Conservation (phyloP, 2,329 filamentous ascomycete genomes). For the Arthroderma uncinatum region DNA sequence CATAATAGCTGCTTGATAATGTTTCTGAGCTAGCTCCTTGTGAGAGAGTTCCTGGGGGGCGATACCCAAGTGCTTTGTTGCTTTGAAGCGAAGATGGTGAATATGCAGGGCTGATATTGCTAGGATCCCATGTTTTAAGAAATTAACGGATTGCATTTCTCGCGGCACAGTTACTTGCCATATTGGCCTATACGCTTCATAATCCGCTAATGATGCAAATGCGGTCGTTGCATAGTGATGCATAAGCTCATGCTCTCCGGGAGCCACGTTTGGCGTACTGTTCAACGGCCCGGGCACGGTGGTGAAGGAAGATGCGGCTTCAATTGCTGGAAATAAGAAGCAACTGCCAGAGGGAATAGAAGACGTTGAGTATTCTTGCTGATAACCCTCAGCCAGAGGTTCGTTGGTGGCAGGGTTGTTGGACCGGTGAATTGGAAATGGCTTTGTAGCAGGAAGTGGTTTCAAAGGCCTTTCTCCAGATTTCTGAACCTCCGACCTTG, state of each 20-base stretch:
- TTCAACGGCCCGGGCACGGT: not conserved
- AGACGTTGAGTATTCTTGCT: not conserved
- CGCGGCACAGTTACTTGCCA: conserved; percentile 14
- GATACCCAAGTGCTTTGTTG: not conserved
- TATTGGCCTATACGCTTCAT: conserved; percentile 12
- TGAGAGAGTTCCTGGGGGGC: conserved; percentile 1
- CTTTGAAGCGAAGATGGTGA: conserved; percentile 8
- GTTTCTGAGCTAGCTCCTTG: conserved; percentile 10
- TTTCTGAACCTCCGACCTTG: not conserved
- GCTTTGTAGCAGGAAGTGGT: not conserved
- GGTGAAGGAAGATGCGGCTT: not conserved
- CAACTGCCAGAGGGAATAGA: not conserved
- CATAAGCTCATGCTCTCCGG: conserved; percentile 12
- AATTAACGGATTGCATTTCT: conserved; percentile 14
- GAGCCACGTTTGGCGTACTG: not conserved
- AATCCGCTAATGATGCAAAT: conserved; percentile 11
- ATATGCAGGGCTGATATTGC: conserved; percentile 20
- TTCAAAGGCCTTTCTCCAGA: not conserved
- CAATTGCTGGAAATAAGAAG: not conserved
- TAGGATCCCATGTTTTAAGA: conserved; percentile 20
- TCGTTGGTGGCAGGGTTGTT: not conserved
- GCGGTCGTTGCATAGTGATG: conserved; percentile 13
- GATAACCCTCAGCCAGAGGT: not conserved
- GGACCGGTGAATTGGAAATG: not conserved
- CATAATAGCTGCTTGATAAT: conserved; percentile 11